These are phyloP conservation scores for Aegilops umbellulata DNA, from an alignment of 176 grass and related monocot genomes.

Conservation along the genomic window DNA sequence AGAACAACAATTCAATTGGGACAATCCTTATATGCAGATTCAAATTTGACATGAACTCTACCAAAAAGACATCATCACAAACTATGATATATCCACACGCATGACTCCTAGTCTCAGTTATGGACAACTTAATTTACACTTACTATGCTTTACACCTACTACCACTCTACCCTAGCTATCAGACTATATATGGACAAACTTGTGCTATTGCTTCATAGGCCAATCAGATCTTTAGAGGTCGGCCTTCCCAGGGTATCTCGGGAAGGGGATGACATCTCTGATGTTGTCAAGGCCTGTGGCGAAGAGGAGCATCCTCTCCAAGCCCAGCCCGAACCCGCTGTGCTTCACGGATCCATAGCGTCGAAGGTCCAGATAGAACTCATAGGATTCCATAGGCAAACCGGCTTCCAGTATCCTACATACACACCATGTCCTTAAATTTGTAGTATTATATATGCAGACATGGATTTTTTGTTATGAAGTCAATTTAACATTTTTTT, in stretches of 20 bases:
- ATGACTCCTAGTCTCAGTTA: neutral
- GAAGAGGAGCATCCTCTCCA: slow-evolving; percentile 89
- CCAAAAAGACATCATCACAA: neutral
- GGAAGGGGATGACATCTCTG: slow-evolving; percentile 88
- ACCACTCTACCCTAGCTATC: neutral
- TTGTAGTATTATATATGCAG: neutral
- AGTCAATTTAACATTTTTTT: neutral
- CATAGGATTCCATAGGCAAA: slow-evolving; percentile 67
- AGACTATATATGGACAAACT: neutral
- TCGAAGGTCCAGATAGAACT: slow-evolving; percentile 80
- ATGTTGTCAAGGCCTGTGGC: slow-evolving; percentile 90
- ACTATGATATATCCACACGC: neutral
- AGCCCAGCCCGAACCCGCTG: slow-evolving; percentile 75
- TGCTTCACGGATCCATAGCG: slow-evolving; percentile 78
- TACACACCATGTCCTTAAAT: neutral
- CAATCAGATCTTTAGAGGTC: slow-evolving; percentile 51
- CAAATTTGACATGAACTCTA: too few relatives aligned
- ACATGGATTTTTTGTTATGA: neutral
- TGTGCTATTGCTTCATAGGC: neutral
- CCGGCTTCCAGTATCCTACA: slow-evolving; percentile 57
- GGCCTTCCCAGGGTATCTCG: slow-evolving; percentile 68
- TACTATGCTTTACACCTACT: too few relatives aligned
- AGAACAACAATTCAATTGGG: too few relatives aligned
- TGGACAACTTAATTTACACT: neutral
- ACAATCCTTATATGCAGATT: too few relatives aligned